Conservation (phyloP, 2,329 filamentous ascomycete genomes). For the Tolypocladium paradoxum region DNA sequence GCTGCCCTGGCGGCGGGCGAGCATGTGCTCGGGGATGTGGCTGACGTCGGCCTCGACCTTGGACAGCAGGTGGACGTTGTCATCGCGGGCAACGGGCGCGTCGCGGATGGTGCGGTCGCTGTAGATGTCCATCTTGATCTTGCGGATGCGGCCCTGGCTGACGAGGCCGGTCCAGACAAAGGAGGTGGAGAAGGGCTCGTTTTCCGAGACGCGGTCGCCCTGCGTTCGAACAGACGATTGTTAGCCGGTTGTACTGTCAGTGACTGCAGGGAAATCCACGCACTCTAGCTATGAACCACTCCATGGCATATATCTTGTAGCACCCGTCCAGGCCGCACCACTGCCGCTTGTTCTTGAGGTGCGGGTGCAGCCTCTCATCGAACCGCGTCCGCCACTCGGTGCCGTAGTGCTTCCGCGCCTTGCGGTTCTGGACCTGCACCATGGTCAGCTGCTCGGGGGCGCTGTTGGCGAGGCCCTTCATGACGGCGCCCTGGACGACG, state of each 20-base stretch:
- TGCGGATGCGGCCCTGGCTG: slow-evolving; percentile 19
- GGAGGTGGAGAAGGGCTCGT: slow-evolving; percentile 22
- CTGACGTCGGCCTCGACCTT: slow-evolving; percentile 28
- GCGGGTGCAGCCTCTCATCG: slow-evolving; percentile 17
- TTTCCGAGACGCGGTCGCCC: slow-evolving; percentile 28
- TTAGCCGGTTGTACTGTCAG: neutral
- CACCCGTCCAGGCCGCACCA: slow-evolving; percentile 27
- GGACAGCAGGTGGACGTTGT: slow-evolving; percentile 25
- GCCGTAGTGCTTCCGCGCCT: slow-evolving; percentile 33
- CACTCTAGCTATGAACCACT: slow-evolving; percentile 32
- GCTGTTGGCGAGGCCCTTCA: slow-evolving; percentile 31
- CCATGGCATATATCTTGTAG: slow-evolving; percentile 27
- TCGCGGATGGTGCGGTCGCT: slow-evolving; percentile 18
- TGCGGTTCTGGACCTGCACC: slow-evolving; percentile 28
- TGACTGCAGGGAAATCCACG: neutral
- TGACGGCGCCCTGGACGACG: slow-evolving; percentile 37
- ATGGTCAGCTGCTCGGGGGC: slow-evolving; percentile 21
- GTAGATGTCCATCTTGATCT: slow-evolving; percentile 25
- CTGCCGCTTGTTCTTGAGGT: slow-evolving; percentile 19
- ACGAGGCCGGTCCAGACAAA: slow-evolving; percentile 22
- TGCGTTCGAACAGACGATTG: slow-evolving; percentile 2
- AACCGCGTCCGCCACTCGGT: slow-evolving; percentile 21
- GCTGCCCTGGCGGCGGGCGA: slow-evolving; percentile 20
- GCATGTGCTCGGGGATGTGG: slow-evolving; percentile 25
- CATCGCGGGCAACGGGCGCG: slow-evolving; percentile 24